Evolutionary conservation across 371 early-diverging fungal species (phyloP), one percentile per base, ranked within the genome.

Genomic region (Mucor ambiguus): DNA sequence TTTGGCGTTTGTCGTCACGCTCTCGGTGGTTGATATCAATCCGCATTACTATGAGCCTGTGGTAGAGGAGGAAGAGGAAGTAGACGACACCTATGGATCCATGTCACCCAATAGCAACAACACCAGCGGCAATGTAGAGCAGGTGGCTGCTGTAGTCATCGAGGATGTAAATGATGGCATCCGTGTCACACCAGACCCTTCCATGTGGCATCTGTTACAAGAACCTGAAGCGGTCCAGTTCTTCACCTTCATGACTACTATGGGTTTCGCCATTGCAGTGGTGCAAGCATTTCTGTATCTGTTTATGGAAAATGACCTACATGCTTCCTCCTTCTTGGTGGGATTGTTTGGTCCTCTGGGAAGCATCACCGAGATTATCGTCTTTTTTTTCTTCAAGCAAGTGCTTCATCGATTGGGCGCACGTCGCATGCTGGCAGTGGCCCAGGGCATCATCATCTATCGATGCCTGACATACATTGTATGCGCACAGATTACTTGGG

Each of bases 291-390:
- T 74, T 38, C 38, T 79, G 9, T 73, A 74, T 48, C 30, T 79
- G 6, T 79, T 70, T 60, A 66, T 79, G 29, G 69, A 70, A 32
- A 73, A 75, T 28, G 74, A 79, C 28, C 33, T 79, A 24, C 61
- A 74, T 11, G 79, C 67, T 2, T 59, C 70, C 11, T 65, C 79
- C 9, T 61, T 70, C 2, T 60, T 75, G 63, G 56, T 74, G 1
- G 79, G 76, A 1, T 52, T 73, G 14, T 68, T 79, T 29, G 79
- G 79, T 11, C 79, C 79, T 4, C 49, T 79, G 11, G 74, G 76
- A 35, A 75, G 79, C 44, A 62, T 67, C 44, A 69, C 74, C 1
- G 80, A 79, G 61, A 29, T 79, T 26, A 54, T 75, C 22, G 71
- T 66, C 8, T 79, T 79, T 61, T 79, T 62, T 38, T 79, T 71